A percentile compares a stretch with the other conserved stretches of the same genome.
phyloP scores from a whole-genome alignment of 805 yeast genomes.

The Suhomyces sp. region DNA sequence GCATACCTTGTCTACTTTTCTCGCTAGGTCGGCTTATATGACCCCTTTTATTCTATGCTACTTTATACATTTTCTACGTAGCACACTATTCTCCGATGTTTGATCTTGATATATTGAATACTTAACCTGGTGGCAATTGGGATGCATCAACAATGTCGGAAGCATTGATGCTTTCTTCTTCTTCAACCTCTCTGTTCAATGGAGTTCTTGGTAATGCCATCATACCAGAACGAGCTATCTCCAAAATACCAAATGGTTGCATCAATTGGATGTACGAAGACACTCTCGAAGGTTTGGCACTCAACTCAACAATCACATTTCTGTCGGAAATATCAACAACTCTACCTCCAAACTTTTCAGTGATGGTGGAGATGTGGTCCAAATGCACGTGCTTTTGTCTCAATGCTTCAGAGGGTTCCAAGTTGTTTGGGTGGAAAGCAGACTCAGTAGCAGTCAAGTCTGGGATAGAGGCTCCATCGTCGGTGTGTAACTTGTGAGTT shows the following conservation, averaged over 20 bases:
- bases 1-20: too few species aligned
- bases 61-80: too few species aligned
- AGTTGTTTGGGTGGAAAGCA: conserved; percentile 80
- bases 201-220: conserved; percentile 98
- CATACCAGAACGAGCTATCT: conserved; percentile 97
- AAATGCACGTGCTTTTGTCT: conserved; percentile 92
- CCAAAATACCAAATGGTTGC: conserved; percentile 95
- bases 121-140: conserved; percentile 91
- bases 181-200: conserved; percentile 48
- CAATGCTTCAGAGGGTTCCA: conserved; percentile 86
- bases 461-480: conserved; percentile 39
- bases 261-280: conserved; percentile 81
- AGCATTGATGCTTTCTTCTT: conserved; percentile 50
- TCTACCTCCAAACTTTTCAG: conserved; percentile 87
- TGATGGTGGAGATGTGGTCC: conserved; percentile 75
- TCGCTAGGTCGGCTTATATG: not conserved
- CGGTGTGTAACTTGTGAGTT: conserved; percentile 60
- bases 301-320: conserved; percentile 89
- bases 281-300: conserved; percentile 90
- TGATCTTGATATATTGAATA: too few species aligned
- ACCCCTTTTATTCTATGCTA: not conserved
- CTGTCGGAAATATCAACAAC: conserved; percentile 90
- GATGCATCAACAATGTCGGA: conserved; percentile 79
- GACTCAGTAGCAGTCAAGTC: conserved; percentile 45
- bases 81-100: too few species aligned